Evolutionary conservation across 2,329 filamentous ascomycete genomes (phyloP), one percentile per base, ranked within the genome.

Genomic region (Aspergillus pseudoterreus): DNA sequence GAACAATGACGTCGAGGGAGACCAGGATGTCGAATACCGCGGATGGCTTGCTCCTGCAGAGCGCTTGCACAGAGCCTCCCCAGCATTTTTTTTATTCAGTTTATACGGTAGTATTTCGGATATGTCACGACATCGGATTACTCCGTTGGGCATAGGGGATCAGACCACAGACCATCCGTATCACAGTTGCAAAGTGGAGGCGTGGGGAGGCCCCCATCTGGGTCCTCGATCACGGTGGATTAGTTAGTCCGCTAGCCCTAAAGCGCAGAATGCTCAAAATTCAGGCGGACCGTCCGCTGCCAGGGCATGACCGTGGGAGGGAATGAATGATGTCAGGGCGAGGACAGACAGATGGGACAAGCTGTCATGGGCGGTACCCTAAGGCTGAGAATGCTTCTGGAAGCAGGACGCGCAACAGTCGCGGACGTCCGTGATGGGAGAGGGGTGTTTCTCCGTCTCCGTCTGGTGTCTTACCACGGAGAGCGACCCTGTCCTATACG

Each of bases 181-280:
- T 55, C 43, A 54, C 41, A 27, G 50, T 33, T 45, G 50, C 21
- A 38, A 49, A 56, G 57, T 58, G 54, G 57, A 57, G 57, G 51
- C 43, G 57, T 60, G 57, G 57, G 53, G 57, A 55, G 46, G 50
- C 47, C 48, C 39, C 53, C 39, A 35, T 33, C 44, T 46, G 32
- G 30, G 22, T 17, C 19, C 21, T 39, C 45, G 43, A 48, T 47
- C 32, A 36, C 44, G 49, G 35, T 33, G 42, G 43, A 47, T 32
- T 38, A 43, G 46, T n/a, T 30, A 8, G 35, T 38, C 35, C 14
- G 35, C 45, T 52, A 49, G 33, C 45, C 24, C 39, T 39, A 44
- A 50, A 38, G 35, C 22, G 43, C 35, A 46, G 38, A 42, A 33
- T 45, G 24, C 39, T 38, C 43, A 43, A 46, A 41, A 49, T 42